Base-by-base conservation (phyloP, 495 filamentous ascomycete species). In the Penicillium soppii region DNA sequence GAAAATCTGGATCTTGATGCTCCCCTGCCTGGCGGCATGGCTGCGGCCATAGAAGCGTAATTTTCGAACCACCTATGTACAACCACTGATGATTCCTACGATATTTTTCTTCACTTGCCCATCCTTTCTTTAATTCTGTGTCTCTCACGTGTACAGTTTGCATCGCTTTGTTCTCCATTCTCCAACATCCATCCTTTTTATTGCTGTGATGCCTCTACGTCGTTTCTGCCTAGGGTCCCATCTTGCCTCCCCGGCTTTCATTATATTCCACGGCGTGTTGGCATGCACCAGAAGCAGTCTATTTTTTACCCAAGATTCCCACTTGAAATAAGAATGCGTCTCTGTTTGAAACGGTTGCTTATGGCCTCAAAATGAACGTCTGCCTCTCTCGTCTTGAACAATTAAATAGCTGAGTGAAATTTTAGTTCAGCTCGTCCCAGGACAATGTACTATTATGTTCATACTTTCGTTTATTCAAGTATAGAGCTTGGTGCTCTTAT, bases 1-100 rank as follows among this genome's bases (percentile, higher is more conserved):
- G 81, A 90, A 43, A 75, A 77, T 33, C 83, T 97, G 29, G 91
- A 96, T 66, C 79, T 96, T 7, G 91, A 96, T 53, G 88, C 58
- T 26, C 73, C 70, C 0, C 53, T 77, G 26, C 74, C 74, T 39
- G 74, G 72, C 38, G 71, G 52, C 43, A 61, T 75, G 43, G 68
- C 61, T 10, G 68, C 57, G 7, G 42, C 63, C 27, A 57, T 61
- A 17, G 43, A 66, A 15, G 37, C 53, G 37, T 67, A 30, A 64
- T 21, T 38, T 40, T 52, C 25, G 7, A 10, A 7, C 8, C 29
- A 12, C 37, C 15, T 46, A 36, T 62, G 58, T 62, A 58, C 43
- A 55, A 62, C 58, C 42, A 60, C 37, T 53, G 25, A 47, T 32
- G 51, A 48, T 45, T 54, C 39, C 33, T 37, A 49, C 47, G 47